A percentile compares a stretch with the other conserved stretches of the same genome.
phyloP scores from a whole-genome alignment of 208 protist species.

The Trypanosoma cruzi region DNA sequence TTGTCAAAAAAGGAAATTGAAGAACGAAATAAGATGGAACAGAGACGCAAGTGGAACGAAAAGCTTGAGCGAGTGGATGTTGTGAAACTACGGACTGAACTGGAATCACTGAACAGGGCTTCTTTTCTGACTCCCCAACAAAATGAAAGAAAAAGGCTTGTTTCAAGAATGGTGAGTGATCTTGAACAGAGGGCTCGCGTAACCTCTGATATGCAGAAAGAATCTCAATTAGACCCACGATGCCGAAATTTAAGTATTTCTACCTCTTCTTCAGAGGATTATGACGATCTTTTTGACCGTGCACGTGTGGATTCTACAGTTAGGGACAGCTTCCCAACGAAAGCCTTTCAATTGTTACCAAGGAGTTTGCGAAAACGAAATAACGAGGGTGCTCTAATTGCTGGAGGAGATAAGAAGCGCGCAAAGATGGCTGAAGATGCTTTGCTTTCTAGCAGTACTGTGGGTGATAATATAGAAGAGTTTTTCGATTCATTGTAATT shows the following conservation, averaged over 20 bases:
- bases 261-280: conserved; percentile 13
- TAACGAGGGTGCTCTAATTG: background rate
- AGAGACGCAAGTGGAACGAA: conserved; percentile 50
- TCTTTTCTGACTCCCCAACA: conserved; percentile 71
- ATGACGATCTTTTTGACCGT: conserved; percentile 9
- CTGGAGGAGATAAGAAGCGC: conserved; percentile 14
- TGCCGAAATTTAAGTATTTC: conserved; percentile 1
- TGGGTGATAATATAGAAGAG: conserved; percentile 46
- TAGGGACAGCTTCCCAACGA: background rate
- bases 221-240: background rate
- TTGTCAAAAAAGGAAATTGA: conserved; percentile 48
- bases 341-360: conserved; percentile 29
- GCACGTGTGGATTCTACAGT: background rate
- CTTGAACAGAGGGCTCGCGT: conserved; percentile 8
- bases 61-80: conserved; percentile 53
- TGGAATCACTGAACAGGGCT: conserved; percentile 52
- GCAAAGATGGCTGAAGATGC: conserved; percentile 53
- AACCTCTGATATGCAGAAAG: background rate
- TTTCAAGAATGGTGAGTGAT: conserved; percentile 52
- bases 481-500: conserved; percentile 57
- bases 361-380: conserved; percentile 25
- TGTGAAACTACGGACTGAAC: conserved; percentile 48
- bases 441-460: conserved; percentile 37
- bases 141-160: conserved; percentile 65
- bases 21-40: conserved; percentile 44